A percentile compares a stretch with the other conserved stretches of the same genome.
Conservation (phyloP, 176 grass and related monocot species). For the Panicum miliaceum region DNA sequence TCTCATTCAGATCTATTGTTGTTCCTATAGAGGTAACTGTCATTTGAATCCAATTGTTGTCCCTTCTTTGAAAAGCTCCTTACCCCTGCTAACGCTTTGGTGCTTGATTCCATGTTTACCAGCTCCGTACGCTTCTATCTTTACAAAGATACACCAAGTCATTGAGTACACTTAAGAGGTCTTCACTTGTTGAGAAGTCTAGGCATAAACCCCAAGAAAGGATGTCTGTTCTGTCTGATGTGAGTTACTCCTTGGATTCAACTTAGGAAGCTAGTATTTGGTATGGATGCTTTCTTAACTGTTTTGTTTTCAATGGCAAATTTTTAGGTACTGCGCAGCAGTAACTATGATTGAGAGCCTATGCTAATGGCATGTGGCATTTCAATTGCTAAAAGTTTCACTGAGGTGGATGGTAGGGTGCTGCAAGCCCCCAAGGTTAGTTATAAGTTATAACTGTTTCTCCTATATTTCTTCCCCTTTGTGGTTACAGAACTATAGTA, state of each 20-base stretch:
- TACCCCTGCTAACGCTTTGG: constrained; percentile 19
- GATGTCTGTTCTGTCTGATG: constrained; percentile 69
- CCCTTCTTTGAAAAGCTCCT: not conserved
- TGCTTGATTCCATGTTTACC: constrained; percentile 28
- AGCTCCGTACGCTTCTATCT: constrained; percentile 64
- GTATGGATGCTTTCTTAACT: not conserved
- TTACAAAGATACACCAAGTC: constrained; percentile 86
- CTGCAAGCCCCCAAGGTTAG: constrained; percentile 72
- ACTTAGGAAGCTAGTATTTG: not conserved
- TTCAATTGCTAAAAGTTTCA: constrained; percentile 65
- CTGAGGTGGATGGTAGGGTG: constrained; percentile 69
- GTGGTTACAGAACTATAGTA: not conserved
- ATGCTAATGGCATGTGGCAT: constrained; percentile 79
- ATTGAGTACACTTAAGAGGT: constrained; percentile 64
- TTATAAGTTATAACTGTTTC: not conserved
- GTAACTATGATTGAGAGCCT: constrained; percentile 71
- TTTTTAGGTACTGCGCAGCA: constrained; percentile 56
- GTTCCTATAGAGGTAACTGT: constrained; percentile 67
- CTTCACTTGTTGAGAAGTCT: constrained; percentile 88
- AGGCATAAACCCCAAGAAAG: constrained; percentile 92
- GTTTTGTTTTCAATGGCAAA: constrained; percentile 3
- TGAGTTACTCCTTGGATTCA: constrained; percentile 21
- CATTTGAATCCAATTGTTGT: not conserved
- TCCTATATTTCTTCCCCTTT: not conserved
- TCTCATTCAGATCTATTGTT: no score